A percentile compares a stretch with the other conserved stretches of the same genome.
These are phyloP conservation scores for Boletus speciosus DNA, from an alignment of 768 basidiomycete genomes.

Conservation along the genomic window DNA sequence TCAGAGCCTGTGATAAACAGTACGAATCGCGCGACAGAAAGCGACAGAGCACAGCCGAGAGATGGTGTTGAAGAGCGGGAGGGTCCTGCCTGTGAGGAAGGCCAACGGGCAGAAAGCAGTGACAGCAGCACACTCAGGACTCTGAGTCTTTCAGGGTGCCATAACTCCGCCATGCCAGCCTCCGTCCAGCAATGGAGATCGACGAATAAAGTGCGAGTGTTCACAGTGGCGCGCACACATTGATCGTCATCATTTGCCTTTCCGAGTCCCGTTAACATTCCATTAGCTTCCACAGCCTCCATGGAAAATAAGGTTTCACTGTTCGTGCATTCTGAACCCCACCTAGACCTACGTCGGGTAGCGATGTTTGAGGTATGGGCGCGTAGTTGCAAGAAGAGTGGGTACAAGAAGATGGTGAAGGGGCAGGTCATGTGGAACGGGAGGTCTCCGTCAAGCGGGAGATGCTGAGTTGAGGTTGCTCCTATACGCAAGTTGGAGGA, in stretches of 20 bases:
- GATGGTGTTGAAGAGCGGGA: conserved; percentile 40
- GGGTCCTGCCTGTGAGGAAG: conserved; percentile 8
- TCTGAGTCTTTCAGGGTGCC: conserved; percentile 57
- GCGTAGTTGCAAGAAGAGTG: conserved; percentile 52
- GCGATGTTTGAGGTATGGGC: conserved; percentile 29
- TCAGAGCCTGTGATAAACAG: conserved; percentile 76
- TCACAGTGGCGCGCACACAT: conserved; percentile 37
- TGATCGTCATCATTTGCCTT: conserved; percentile 46
- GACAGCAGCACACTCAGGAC: conserved; percentile 51
- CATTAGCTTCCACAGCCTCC: conserved; percentile 51
- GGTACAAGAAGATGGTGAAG: conserved; percentile 43
- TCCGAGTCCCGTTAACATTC: conserved; percentile 46
- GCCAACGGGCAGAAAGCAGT: conserved; percentile 27
- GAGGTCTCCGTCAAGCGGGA: conserved; percentile 34
- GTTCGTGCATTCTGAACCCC: conserved; percentile 37
- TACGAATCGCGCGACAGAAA: conserved; percentile 60
- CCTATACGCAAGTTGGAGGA: conserved; percentile 41
- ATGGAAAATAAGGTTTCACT: conserved; percentile 55
- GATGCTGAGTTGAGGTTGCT: conserved; percentile 14
- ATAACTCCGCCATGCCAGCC: conserved; percentile 61
- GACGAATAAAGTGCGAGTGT: conserved; percentile 40
- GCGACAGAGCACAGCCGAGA: conserved; percentile 50
- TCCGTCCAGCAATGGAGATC: conserved; percentile 53
- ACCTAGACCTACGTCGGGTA: conserved; percentile 27
- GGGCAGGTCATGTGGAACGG: conserved; percentile 44